Evolutionary conservation across 2,329 filamentous ascomycete genomes (phyloP).

Genomic region (Calonectria naviculata): DNA sequence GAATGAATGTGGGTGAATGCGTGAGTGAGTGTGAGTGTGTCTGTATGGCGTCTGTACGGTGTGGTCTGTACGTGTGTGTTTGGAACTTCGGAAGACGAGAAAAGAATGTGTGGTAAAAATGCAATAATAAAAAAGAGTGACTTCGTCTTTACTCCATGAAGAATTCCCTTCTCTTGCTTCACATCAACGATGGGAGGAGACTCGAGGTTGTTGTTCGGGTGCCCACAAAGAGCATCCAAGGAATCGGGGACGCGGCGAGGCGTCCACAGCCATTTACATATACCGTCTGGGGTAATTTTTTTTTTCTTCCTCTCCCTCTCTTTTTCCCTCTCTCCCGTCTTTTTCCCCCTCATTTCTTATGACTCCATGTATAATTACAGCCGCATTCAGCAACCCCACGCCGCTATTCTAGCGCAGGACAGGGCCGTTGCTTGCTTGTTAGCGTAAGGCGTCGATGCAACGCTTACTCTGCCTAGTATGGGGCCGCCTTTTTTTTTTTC

Average conservation of each 20-base stretch:
- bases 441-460: conserved; percentile 3
- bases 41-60: too few relatives aligned
- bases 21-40: not conserved
- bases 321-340: not conserved
- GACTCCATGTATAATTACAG: conserved; percentile 11
- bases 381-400: conserved; percentile 2
- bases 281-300: not conserved
- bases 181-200: not conserved
- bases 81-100: not conserved
- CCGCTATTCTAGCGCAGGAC: not conserved
- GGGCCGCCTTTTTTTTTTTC: not conserved
- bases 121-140: not conserved
- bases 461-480: not conserved
- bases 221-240: not conserved
- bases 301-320: not conserved
- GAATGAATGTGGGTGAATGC: not conserved
- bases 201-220: not conserved
- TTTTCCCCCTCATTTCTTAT: not conserved
- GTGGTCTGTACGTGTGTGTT: not conserved
- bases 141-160: not conserved
- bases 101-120: not conserved
- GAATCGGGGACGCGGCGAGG: not conserved
- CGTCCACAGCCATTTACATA: not conserved
- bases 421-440: not conserved
- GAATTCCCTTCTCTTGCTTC: not conserved